Conservation (phyloP, 2,329 filamentous ascomycete genomes). For the Pseudohalonectria lignicola region DNA sequence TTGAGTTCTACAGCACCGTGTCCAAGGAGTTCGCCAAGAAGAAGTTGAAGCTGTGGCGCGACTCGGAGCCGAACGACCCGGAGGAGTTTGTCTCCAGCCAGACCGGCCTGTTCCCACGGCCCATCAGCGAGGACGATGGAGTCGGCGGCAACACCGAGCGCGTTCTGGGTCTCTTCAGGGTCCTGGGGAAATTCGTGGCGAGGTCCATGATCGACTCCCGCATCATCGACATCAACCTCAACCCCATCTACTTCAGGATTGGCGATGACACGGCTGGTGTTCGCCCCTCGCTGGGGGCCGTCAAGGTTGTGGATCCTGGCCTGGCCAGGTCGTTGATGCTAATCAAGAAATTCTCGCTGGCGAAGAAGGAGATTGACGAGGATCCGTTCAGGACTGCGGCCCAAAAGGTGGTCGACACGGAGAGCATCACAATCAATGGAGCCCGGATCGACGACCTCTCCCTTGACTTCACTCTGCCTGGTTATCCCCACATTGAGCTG, state of each 20-base stretch:
- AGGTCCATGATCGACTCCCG: constrained; percentile 96
- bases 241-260: constrained; percentile 94
- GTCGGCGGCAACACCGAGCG: constrained; percentile 71
- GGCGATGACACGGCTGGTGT: constrained; percentile 59
- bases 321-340: constrained; percentile 77
- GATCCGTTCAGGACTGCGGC: constrained; percentile 52
- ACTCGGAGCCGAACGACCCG: constrained; percentile 63
- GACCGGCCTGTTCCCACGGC: constrained; percentile 82
- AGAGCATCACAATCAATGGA: constrained; percentile 63
- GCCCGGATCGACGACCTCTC: constrained; percentile 76
- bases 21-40: constrained; percentile 97
- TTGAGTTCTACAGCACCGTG: constrained; percentile 96
- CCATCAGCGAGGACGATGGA: constrained; percentile 70
- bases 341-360: constrained; percentile 75
- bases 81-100: constrained; percentile 79
- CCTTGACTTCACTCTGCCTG: constrained; percentile 89
- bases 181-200: constrained; percentile 93
- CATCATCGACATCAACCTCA: constrained; percentile 96
- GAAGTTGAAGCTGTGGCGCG: constrained; percentile 93
- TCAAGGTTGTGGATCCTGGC: constrained; percentile 80
- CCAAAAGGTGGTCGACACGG: constrained; percentile 60
- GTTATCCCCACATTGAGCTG: constrained; percentile 79
- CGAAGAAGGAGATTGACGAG: constrained; percentile 71
- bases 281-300: constrained; percentile 74
- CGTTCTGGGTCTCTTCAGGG: constrained; percentile 79